A percentile compares a stretch with the other conserved stretches of the same genome.
Conservation (phyloP, 306 rosid genomes). For the Hylodesmum podocarpum region DNA sequence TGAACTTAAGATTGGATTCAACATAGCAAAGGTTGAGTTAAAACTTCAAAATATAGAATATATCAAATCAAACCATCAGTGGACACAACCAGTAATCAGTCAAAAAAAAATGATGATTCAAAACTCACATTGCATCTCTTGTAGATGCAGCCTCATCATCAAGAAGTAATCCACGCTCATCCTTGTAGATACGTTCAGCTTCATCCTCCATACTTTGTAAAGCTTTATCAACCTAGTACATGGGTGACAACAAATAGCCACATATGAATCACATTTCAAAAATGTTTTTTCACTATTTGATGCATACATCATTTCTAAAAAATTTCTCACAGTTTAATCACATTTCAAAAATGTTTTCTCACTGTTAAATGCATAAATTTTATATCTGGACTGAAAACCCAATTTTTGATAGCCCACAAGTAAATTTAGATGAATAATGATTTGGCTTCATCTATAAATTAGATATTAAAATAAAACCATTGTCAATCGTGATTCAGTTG, state of each 20-base stretch:
- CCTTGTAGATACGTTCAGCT: constrained; percentile 91
- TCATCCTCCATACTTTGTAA: constrained; percentile 90
- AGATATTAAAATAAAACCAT: neutral
- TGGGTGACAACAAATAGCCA: neutral
- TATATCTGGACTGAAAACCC: neutral
- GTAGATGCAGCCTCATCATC: constrained; percentile 97
- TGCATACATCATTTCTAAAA: neutral
- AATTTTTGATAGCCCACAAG: neutral
- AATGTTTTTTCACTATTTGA: neutral
- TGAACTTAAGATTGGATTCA: constrained; percentile 6
- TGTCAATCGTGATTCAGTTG: too few species aligned
- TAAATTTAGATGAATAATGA: neutral
- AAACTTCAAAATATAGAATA: neutral
- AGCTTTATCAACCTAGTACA: constrained; percentile 81
- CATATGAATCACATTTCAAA: neutral
- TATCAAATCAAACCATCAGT: neutral
- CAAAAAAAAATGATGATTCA: neutral
- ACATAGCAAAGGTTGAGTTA: neutral
- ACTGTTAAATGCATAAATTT: neutral
- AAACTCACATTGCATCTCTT: constrained; percentile 92
- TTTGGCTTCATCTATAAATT: neutral
- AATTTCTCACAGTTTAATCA: neutral
- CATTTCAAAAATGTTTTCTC: neutral
- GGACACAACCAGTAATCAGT: neutral
- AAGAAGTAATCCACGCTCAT: constrained; percentile 79